A percentile compares a stretch with the other conserved stretches of the same genome.
These are phyloP conservation scores for Hymenoscyphus occultus DNA, from an alignment of 2,329 filamentous ascomycete species.

Conservation along the genomic window DNA sequence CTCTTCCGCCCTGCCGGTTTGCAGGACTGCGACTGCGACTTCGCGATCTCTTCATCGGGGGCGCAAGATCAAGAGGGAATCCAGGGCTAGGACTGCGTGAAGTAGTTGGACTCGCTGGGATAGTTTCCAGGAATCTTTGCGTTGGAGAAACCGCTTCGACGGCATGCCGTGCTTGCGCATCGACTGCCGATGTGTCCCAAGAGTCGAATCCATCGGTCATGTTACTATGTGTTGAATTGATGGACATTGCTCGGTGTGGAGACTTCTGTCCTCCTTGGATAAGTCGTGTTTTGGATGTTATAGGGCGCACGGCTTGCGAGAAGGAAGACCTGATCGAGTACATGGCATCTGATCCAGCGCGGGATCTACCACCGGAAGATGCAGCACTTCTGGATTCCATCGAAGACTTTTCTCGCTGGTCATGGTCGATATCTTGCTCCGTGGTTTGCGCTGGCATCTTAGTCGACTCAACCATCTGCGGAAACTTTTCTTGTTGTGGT, in stretches of 20 bases:
- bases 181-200: constrained; percentile 71
- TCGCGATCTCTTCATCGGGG: constrained; percentile 39
- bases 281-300: constrained; percentile 55
- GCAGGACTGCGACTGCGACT: constrained; percentile 35
- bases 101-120: constrained; percentile 62
- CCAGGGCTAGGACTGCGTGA: constrained; percentile 66
- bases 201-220: constrained; percentile 66
- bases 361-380: constrained; percentile 45
- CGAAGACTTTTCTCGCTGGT: constrained; percentile 20
- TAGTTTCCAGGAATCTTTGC: constrained; percentile 62
- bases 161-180: constrained; percentile 57
- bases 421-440: constrained; percentile 19
- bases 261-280: constrained; percentile 44
- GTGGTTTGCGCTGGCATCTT: constrained; percentile 20
- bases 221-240: constrained; percentile 42
- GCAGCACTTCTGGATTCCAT: constrained; percentile 31
- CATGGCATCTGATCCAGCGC: constrained; percentile 46
- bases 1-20: constrained; percentile 20
- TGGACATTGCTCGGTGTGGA: constrained; percentile 44
- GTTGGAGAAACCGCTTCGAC: constrained; percentile 43
- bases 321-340: constrained; percentile 49
- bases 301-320: constrained; percentile 50
- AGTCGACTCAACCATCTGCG: constrained; percentile 26
- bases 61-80: constrained; percentile 54
- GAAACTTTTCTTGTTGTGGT: constrained; percentile 17